Conservation (phyloP, 2,329 filamentous ascomycete genomes). For the Trichoderma sp. region DNA sequence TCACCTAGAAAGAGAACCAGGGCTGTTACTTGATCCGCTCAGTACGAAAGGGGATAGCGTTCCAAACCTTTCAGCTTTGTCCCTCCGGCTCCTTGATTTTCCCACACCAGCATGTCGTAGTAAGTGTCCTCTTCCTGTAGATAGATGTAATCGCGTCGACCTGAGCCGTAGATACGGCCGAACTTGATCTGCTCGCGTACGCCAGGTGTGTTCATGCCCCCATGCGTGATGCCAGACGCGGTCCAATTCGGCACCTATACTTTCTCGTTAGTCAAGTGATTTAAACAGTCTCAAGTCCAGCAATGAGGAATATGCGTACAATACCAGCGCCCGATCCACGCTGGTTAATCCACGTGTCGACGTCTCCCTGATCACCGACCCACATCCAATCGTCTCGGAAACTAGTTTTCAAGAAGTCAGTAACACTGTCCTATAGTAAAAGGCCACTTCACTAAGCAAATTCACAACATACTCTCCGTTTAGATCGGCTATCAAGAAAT, state of each 20-base stretch:
- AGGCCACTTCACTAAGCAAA: too few species aligned
- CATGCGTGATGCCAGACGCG: slow-evolving; percentile 4
- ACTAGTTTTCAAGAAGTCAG: not conserved
- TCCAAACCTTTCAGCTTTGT: slow-evolving; percentile 5
- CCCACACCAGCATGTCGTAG: slow-evolving; percentile 4
- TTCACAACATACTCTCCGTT: too few species aligned
- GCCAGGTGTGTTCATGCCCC: slow-evolving; percentile 1
- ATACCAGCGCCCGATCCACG: not conserved
- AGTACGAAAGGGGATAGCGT: too few species aligned
- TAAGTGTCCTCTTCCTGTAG: not conserved
- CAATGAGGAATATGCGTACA: not conserved
- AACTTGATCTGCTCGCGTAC: slow-evolving; percentile 9
- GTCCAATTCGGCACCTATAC: not conserved
- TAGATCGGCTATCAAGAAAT: too few species aligned
- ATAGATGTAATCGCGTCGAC: slow-evolving; percentile 6
- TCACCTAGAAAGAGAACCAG: slow-evolving; percentile 6
- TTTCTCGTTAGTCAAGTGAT: not conserved
- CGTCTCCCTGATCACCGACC: slow-evolving; percentile 8
- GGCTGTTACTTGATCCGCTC: not conserved
- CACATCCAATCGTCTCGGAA: slow-evolving; percentile 13
- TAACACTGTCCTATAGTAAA: not conserved
- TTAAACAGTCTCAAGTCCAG: too few species aligned
- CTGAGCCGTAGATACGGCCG: slow-evolving; percentile 11
- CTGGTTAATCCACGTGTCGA: slow-evolving; percentile 11
- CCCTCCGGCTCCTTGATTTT: slow-evolving; percentile 1